These are phyloP conservation scores for Solanum medicagineum DNA, from an alignment of 257 asterid species.

Conservation along the genomic window DNA sequence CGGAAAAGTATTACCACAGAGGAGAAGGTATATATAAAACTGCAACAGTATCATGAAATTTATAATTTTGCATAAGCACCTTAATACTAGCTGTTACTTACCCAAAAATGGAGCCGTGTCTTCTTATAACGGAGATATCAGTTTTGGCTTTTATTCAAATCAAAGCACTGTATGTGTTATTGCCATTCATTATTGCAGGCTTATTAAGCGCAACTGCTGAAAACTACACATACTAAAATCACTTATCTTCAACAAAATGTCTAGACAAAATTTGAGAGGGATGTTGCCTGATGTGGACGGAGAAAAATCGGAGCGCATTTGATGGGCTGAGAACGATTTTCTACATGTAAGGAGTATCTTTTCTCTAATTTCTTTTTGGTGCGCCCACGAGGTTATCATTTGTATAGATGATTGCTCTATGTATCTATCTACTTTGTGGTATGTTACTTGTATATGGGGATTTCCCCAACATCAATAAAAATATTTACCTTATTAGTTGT, in stretches of 20 bases:
- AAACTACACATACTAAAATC: background rate
- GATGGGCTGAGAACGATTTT: background rate
- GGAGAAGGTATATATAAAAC: background rate
- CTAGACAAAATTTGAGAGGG: background rate
- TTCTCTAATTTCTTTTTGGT: background rate
- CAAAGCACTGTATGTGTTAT: background rate
- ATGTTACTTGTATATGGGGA: background rate
- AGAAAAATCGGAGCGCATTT: background rate
- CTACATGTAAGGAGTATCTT: background rate
- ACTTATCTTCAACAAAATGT: background rate
- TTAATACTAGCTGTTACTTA: background rate
- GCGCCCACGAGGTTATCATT: background rate
- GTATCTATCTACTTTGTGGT: background rate
- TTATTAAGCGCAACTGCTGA: background rate
- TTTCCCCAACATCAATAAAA: background rate
- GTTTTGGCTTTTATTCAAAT: background rate
- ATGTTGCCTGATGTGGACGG: background rate
- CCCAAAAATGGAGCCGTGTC: background rate
- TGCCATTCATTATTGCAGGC: background rate
- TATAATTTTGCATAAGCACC: background rate
- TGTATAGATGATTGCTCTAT: background rate
- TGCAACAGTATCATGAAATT: background rate
- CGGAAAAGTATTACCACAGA: background rate
- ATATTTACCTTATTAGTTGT: background rate
- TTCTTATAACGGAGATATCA: background rate